Evolutionary conservation across 2,329 filamentous ascomycete species (phyloP).

Genomic region (Penicillium oxalicum): DNA sequence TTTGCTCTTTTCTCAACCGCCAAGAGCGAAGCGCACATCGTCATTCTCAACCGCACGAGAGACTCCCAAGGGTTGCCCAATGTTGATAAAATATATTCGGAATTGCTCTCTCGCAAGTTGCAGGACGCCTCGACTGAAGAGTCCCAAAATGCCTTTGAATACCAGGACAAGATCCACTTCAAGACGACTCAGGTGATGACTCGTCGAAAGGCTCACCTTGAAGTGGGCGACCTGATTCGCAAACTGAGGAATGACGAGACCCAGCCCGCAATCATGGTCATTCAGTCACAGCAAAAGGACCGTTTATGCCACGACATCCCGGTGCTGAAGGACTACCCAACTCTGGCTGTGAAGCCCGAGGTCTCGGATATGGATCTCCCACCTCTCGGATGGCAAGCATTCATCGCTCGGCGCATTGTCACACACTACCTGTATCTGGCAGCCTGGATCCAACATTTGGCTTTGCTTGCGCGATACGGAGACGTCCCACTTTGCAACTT

Average conservation of each 20-base stretch:
- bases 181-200: constrained; percentile 84
- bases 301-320: constrained; percentile 80
- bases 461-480: constrained; percentile 81
- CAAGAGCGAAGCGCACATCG: constrained; percentile 71
- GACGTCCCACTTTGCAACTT: constrained; percentile 94
- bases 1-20: constrained; percentile 89
- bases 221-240: constrained; percentile 81
- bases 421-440: constrained; percentile 89
- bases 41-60: constrained; percentile 77
- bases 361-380: constrained; percentile 79
- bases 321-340: constrained; percentile 74
- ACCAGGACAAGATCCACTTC: constrained; percentile 81
- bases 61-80: constrained; percentile 86
- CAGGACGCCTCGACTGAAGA: constrained; percentile 62
- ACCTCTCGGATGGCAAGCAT: constrained; percentile 87
- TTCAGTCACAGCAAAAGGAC: constrained; percentile 82
- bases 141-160: constrained; percentile 76
- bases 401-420: constrained; percentile 78
- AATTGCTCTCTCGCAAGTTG: constrained; percentile 60
- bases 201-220: constrained; percentile 78
- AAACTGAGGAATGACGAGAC: constrained; percentile 82
- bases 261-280: constrained; percentile 72
- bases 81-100: constrained; percentile 77
- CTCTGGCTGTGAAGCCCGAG: constrained; percentile 75
- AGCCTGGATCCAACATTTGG: constrained; percentile 83